Conservation (phyloP, 192 early-diverging fungal species). For the Polychytrium aggregatum region DNA sequence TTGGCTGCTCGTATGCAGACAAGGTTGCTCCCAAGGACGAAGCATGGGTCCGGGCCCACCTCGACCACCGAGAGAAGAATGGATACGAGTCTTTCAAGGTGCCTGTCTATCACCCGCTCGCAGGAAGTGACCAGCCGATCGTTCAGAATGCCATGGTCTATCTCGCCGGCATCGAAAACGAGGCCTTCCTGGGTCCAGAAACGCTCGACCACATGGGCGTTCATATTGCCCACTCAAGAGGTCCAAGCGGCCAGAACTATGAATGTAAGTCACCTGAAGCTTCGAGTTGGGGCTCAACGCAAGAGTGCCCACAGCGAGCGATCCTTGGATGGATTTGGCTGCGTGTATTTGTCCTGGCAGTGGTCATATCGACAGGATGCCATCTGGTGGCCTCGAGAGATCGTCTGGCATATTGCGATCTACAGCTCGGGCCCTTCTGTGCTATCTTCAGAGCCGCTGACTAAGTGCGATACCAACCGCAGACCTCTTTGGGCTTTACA, state of each 20-base stretch:
- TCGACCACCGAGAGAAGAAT: conserved; percentile 86
- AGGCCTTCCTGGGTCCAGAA: conserved; percentile 65
- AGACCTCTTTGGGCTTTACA: no score
- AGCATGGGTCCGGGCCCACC: conserved; percentile 51
- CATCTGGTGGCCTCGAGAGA: no score
- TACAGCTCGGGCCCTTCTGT: no score
- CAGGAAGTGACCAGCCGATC: conserved; percentile 1
- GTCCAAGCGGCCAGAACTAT: conserved; percentile 25
- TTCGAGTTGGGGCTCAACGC: no score
- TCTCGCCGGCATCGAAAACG: conserved; percentile 63
- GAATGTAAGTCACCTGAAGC: conserved; percentile 24
- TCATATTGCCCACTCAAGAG: conserved; percentile 51
- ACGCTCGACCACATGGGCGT: conserved; percentile 45
- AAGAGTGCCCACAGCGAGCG: no score
- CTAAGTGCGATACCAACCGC: no score
- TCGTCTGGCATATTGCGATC: no score
- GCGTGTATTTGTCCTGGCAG: no score
- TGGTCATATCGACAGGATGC: no score
- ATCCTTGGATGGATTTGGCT: no score
- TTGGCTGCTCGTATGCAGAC: no score
- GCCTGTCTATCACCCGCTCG: conserved; percentile 44
- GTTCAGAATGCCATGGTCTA: conserved; percentile 60
- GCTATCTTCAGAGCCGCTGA: no score
- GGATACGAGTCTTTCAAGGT: conserved; percentile 60
- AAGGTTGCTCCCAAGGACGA: conserved; percentile 57